A percentile compares a stretch with the other conserved stretches of the same genome.
These are phyloP conservation scores for Globisporangium megalacanthum DNA, from an alignment of 352 stramenopile genomes.

Conservation along the genomic window DNA sequence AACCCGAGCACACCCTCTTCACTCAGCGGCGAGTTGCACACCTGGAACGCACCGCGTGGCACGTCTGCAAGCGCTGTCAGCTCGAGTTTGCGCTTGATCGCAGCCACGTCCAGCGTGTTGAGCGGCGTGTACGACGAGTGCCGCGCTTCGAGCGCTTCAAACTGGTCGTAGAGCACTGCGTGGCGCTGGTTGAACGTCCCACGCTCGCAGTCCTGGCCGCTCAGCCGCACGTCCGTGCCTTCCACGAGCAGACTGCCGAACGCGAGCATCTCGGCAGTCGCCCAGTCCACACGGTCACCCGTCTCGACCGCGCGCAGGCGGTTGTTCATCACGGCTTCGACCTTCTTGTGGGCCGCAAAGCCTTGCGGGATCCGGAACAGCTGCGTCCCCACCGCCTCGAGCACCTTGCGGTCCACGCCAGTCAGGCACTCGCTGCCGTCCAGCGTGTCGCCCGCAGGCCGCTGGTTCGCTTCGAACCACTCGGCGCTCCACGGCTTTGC, in stretches of 20 bases:
- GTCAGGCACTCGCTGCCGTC: constrained; percentile 18
- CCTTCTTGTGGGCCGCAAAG: constrained; percentile 82
- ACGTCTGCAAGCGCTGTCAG: constrained; percentile 40
- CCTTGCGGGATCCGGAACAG: constrained; percentile 75
- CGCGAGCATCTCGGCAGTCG: constrained; percentile 85
- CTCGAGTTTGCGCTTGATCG: constrained; percentile 34
- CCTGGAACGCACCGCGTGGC: constrained; percentile 47
- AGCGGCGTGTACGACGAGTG: constrained; percentile 95
- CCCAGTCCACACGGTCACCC: constrained; percentile 83
- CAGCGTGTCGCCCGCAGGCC: constrained; percentile 4
- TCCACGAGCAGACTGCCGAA: constrained; percentile 82
- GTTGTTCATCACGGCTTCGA: constrained; percentile 86
- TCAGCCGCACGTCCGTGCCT: constrained; percentile 78
- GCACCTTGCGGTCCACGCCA: constrained; percentile 64
- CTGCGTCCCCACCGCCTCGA: constrained; percentile 70
- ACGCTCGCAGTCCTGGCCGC: constrained; percentile 86
- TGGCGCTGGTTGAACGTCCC: constrained; percentile 90
- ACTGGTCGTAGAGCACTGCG: constrained; percentile 86
- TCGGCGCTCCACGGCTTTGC: constrained; percentile 44
- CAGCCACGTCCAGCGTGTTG: constrained; percentile 67
- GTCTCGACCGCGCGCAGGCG: constrained; percentile 73
- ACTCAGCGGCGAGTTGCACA: constrained; percentile 81
- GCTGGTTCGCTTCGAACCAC: constrained; percentile 38
- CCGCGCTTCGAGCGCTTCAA: constrained; percentile 57
- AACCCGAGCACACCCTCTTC: constrained; percentile 85